Conservation (phyloP, 2,329 filamentous ascomycete genomes). For the Colletotrichum lini region DNA sequence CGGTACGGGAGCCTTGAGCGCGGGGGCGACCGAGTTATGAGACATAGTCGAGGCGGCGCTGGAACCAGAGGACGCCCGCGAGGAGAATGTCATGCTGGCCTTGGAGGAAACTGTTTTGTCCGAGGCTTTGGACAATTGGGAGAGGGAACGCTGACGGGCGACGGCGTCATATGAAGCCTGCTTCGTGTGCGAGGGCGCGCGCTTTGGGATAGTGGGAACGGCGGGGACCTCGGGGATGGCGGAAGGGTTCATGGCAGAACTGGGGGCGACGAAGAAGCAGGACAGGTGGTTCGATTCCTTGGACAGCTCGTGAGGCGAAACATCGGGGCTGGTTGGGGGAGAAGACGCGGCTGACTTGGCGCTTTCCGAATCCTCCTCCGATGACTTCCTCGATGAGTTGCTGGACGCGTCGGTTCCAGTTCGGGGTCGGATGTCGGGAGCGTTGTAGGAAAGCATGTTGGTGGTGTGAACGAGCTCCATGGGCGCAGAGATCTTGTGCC, state of each 20-base stretch:
- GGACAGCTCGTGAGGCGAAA: conserved; percentile 67
- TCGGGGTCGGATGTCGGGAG: conserved; percentile 79
- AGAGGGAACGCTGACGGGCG: conserved; percentile 75
- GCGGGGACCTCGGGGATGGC: conserved; percentile 60
- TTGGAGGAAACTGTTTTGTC: conserved; percentile 69
- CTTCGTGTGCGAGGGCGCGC: conserved; percentile 91
- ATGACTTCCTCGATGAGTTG: conserved; percentile 70
- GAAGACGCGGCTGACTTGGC: conserved; percentile 69
- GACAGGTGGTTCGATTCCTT: conserved; percentile 77
- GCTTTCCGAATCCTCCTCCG: conserved; percentile 80
- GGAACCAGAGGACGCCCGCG: conserved; percentile 70
- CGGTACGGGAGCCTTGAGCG: conserved; percentile 49
- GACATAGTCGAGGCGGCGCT: conserved; percentile 66
- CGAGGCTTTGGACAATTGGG: conserved; percentile 70
- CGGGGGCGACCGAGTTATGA: conserved; percentile 51
- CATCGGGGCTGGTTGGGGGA: conserved; percentile 78
- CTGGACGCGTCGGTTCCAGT: conserved; percentile 64
- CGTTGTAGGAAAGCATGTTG: conserved; percentile 96
- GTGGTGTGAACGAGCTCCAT: conserved; percentile 92
- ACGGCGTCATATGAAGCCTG: conserved; percentile 82
- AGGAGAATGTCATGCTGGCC: conserved; percentile 66
- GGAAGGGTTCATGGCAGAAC: conserved; percentile 58
- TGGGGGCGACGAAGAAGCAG: conserved; percentile 73
- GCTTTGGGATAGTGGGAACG: conserved; percentile 80
- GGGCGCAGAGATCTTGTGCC: conserved; percentile 87